phyloP scores from a whole-genome alignment of 345 rosid species.

The Gossypium mustelinum region DNA sequence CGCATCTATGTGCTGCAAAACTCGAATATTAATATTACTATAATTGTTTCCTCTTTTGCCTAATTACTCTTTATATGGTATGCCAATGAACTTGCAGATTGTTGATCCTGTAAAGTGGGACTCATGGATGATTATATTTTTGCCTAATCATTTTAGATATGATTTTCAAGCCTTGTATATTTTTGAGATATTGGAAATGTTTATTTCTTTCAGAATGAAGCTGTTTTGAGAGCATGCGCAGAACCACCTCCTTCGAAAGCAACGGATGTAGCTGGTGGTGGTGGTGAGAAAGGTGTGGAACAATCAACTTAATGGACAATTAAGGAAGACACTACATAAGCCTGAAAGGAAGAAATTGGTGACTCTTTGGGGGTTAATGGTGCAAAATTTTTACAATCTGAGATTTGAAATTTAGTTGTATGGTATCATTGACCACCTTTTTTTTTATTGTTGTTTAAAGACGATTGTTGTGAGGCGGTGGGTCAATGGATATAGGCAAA shows the following conservation, averaged over 20 bases:
- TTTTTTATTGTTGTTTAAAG: conserved; percentile 6
- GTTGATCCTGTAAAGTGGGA: not conserved
- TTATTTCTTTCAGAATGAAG: conserved; percentile 55
- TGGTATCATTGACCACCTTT: not conserved
- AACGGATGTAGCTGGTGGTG: conserved; percentile 12
- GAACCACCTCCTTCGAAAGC: conserved; percentile 41
- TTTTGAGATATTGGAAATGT: conserved; percentile 1
- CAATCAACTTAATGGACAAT: conserved; percentile 16
- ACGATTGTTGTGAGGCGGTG: not conserved
- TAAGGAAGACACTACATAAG: conserved; percentile 14
- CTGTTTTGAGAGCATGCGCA: conserved; percentile 57
- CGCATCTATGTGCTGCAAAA: not conserved
- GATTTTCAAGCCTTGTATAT: not conserved
- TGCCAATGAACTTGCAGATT: not conserved
- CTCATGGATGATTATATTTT: not conserved
- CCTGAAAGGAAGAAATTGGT: conserved; percentile 12
- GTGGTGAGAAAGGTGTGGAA: conserved; percentile 19
- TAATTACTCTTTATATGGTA: too few species aligned
- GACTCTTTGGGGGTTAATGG: not conserved
- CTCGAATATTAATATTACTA: not conserved
- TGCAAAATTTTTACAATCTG: not conserved
- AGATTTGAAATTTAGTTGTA: conserved; percentile 6
- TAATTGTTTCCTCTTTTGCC: not conserved
- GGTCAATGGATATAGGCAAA: not conserved
- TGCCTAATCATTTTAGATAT: not conserved